phyloP scores from a whole-genome alignment of 2,329 filamentous ascomycete species.

The Beauveria rudraprayagi region DNA sequence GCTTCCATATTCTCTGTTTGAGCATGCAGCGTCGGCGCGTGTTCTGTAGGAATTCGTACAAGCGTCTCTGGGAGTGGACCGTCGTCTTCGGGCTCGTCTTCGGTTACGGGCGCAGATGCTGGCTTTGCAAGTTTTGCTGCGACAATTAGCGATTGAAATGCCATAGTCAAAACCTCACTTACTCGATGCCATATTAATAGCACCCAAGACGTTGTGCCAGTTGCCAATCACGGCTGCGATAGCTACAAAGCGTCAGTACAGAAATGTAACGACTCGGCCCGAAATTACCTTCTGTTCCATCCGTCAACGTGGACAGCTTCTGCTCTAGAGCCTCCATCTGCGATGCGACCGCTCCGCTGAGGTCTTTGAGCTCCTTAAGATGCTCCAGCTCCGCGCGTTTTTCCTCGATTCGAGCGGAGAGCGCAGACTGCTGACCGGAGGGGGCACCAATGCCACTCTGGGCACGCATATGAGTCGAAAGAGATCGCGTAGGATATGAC shows the following conservation, averaged over 20 bases:
- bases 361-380: conserved; percentile 66
- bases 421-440: conserved; percentile 57
- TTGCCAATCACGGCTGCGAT: conserved; percentile 80
- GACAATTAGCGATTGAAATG: background rate
- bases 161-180: conserved; percentile 24
- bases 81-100: conserved; percentile 30
- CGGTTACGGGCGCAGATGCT: conserved; percentile 28
- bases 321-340: conserved; percentile 79
- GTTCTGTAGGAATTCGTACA: conserved; percentile 76
- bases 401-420: conserved; percentile 71
- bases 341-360: conserved; percentile 68
- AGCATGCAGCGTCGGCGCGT: conserved; percentile 56
- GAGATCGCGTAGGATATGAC: conserved; percentile 48
- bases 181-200: conserved; percentile 83
- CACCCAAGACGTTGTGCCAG: conserved; percentile 79
- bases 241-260: conserved; percentile 39
- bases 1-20: conserved; percentile 46
- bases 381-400: conserved; percentile 79
- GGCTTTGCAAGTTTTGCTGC: conserved; percentile 63
- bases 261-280: conserved; percentile 10
- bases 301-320: conserved; percentile 67
- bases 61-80: conserved; percentile 68
- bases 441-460: conserved; percentile 40
- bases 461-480: conserved; percentile 61
- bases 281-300: conserved; percentile 67